phyloP scores from a whole-genome alignment of 179 eudicot genomes.

The Gypsophila paniculata region DNA sequence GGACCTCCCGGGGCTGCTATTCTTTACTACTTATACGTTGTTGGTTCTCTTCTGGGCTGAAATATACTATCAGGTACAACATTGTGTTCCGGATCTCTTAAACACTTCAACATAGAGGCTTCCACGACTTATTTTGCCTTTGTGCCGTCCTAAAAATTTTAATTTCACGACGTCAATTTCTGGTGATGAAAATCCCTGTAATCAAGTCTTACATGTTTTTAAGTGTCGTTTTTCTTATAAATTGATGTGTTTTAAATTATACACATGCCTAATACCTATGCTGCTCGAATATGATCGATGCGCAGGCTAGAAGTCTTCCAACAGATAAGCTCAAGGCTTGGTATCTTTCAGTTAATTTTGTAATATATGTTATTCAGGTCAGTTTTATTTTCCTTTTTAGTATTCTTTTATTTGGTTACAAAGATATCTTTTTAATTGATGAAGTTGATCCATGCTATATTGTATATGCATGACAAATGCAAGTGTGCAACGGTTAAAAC shows the following conservation, averaged over 20 bases:
- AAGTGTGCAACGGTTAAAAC: neutral
- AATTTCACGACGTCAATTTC: neutral
- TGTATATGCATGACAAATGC: neutral
- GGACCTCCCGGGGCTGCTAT: conserved; percentile 85
- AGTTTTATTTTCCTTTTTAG: conserved; percentile 1
- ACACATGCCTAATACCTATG: neutral
- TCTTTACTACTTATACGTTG: conserved; percentile 83
- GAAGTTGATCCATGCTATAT: conserved; percentile 1
- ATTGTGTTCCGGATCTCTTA: neutral
- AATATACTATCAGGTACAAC: conserved; percentile 77
- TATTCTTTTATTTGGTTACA: neutral
- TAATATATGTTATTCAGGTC: conserved; percentile 74
- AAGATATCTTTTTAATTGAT: neutral
- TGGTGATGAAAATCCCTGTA: conserved; percentile 8
- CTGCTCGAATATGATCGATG: conserved; percentile 16
- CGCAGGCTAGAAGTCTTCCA: conserved; percentile 81
- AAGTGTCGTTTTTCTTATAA: neutral
- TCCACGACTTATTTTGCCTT: too few species aligned
- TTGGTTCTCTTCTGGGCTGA: conserved; percentile 98
- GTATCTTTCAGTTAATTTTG: conserved; percentile 59
- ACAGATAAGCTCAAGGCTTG: conserved; percentile 64
- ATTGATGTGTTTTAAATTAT: neutral
- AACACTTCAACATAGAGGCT: neutral
- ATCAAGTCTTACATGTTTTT: neutral
- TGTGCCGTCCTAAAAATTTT: too few species aligned